These are phyloP conservation scores for Arthroderma uncinatum DNA, from an alignment of 2,329 filamentous ascomycete species.

Conservation along the genomic window DNA sequence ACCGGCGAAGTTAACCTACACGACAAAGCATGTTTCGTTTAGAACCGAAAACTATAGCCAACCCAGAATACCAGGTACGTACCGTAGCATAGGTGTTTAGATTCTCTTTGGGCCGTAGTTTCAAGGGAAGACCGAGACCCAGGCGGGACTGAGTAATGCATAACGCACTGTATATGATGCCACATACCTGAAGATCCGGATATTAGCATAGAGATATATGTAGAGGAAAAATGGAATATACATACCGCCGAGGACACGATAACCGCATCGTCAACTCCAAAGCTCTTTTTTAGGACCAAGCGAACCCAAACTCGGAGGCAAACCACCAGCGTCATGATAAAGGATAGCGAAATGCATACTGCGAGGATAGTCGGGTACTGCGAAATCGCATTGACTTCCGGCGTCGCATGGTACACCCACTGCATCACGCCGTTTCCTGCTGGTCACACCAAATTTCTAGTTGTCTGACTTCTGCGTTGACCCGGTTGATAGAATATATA, in stretches of 20 bases:
- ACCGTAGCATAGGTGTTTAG: constrained; percentile 36
- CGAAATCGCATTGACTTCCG: constrained; percentile 38
- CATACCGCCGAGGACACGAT: constrained; percentile 28
- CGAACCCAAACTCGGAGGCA: constrained; percentile 35
- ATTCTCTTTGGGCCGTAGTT: constrained; percentile 35
- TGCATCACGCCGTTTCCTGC: constrained; percentile 29
- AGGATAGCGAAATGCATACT: constrained; percentile 39
- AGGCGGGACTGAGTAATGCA: constrained; percentile 44
- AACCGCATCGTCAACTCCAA: constrained; percentile 40
- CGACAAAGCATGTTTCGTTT: too few relatives aligned
- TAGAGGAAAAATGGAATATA: neutral
- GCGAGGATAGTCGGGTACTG: constrained; percentile 41
- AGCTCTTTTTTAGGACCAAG: constrained; percentile 29
- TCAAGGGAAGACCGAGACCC: constrained; percentile 41
- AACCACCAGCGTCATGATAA: constrained; percentile 36
- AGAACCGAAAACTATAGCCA: neutral
- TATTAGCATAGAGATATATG: neutral
- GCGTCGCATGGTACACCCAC: constrained; percentile 43
- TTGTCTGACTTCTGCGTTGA: neutral
- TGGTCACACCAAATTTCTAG: neutral
- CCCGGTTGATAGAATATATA: too few relatives aligned
- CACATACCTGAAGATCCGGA: constrained; percentile 33
- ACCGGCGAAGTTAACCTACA: constrained; percentile 42
- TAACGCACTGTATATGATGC: constrained; percentile 40
- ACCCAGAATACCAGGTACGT: constrained; percentile 1